Conservation (phyloP, 305 asterid species). For the Stenogyne calaminthoides region DNA sequence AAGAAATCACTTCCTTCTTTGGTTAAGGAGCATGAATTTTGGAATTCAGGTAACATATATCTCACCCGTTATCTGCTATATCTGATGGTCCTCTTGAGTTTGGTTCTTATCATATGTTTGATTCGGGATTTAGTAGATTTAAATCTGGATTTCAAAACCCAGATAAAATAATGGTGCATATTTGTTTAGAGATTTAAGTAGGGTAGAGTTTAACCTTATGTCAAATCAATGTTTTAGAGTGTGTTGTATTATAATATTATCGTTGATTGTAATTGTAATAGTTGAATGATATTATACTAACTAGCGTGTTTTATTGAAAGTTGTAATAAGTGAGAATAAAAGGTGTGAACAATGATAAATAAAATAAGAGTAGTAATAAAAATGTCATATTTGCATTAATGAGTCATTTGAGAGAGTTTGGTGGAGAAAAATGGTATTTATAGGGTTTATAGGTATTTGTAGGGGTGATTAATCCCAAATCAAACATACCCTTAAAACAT, state of each 20-base stretch:
- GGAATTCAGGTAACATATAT: conserved; percentile 73
- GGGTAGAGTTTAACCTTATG: not conserved
- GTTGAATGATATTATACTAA: not conserved
- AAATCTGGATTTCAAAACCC: not conserved
- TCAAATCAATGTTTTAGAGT: not conserved
- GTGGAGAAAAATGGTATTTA: no score
- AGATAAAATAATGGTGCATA: not conserved
- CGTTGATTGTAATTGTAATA: not conserved
- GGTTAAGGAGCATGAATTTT: conserved; percentile 69
- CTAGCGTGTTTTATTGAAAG: not conserved
- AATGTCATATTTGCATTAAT: no score
- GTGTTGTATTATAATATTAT: not conserved
- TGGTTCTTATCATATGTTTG: not conserved
- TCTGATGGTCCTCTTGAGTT: not conserved
- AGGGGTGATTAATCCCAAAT: not conserved
- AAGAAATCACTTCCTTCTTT: conserved; percentile 67
- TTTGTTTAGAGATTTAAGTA: not conserved
- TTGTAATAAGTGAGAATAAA: not conserved
- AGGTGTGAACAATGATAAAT: not conserved
- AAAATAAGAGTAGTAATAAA: no score
- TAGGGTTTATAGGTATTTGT: no score
- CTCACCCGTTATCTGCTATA: not conserved
- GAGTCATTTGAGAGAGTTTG: no score
- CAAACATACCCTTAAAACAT: not conserved
- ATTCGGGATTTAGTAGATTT: not conserved